phyloP scores from a whole-genome alignment of 371 early-diverging fungal species.

The Mycotypha africana region DNA sequence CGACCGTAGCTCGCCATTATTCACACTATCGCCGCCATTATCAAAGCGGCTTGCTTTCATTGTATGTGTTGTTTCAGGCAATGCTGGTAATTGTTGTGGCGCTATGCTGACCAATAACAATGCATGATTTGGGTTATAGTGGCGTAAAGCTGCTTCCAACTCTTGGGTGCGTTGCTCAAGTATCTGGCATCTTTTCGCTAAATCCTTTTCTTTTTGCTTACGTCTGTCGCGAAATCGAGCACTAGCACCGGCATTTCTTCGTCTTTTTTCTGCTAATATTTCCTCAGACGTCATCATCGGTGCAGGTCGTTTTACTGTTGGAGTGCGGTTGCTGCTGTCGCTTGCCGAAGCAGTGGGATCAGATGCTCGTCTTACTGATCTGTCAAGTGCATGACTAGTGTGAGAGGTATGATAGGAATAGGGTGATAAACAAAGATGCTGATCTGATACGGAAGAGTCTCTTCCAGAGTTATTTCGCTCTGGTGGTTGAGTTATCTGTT shows the following conservation, averaged over 20 bases:
- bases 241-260: constrained; percentile 52
- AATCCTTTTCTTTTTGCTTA: constrained; percentile 53
- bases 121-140: constrained; percentile 23
- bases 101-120: no score
- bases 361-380: constrained; percentile 4
- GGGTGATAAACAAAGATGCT: no score
- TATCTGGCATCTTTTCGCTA: constrained; percentile 40
- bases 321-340: neutral
- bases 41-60: no score
- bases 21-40: no score
- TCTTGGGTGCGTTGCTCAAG: constrained; percentile 44
- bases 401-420: no score
- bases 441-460: constrained; percentile 6
- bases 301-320: neutral
- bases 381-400: no score
- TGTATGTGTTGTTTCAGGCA: no score
- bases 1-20: no score
- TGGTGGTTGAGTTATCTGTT: no score
- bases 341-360: neutral
- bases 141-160: constrained; percentile 31
- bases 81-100: no score
- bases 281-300: constrained; percentile 21
- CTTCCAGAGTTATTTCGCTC: no score
- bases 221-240: constrained; percentile 55
- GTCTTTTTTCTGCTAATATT: constrained; percentile 54